phyloP scores from a whole-genome alignment of 2,329 filamentous ascomycete species.

The Biscogniauxia sp. region DNA sequence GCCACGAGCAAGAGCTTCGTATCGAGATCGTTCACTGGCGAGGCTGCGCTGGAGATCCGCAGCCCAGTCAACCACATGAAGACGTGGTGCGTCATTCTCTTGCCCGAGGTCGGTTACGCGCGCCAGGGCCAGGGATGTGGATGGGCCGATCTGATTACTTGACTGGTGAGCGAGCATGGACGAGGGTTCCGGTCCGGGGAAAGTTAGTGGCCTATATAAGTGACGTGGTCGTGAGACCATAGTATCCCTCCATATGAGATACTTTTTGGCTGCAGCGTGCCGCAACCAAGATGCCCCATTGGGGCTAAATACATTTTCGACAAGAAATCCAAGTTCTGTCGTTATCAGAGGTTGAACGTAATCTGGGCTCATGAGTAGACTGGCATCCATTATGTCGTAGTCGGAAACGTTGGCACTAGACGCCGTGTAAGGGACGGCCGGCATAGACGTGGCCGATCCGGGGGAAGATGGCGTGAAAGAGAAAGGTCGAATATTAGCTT shows the following conservation, averaged over 20 bases:
- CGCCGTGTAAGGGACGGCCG: slow-evolving; percentile 64
- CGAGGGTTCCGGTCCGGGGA: slow-evolving; percentile 11
- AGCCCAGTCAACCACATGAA: slow-evolving; percentile 81
- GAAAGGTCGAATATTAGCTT: slow-evolving; percentile 62
- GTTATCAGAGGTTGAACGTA: slow-evolving; percentile 77
- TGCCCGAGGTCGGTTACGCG: slow-evolving; percentile 48
- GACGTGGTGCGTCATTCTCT: slow-evolving; percentile 37
- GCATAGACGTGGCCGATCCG: slow-evolving; percentile 22
- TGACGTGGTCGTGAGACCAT: slow-evolving; percentile 25
- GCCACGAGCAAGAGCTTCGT: slow-evolving; percentile 58
- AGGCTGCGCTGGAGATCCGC: slow-evolving; percentile 75
- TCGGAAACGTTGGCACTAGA: slow-evolving; percentile 73
- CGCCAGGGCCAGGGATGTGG: slow-evolving; percentile 56
- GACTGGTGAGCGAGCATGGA: slow-evolving; percentile 9
- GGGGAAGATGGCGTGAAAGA: slow-evolving; percentile 51
- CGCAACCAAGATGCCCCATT: slow-evolving; percentile 79
- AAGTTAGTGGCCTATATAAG: slow-evolving; percentile 37
- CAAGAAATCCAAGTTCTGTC: slow-evolving; percentile 69
- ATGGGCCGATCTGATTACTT: slow-evolving; percentile 26
- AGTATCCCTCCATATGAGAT: slow-evolving; percentile 64
- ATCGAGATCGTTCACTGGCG: slow-evolving; percentile 68
- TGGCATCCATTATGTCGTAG: slow-evolving; percentile 85
- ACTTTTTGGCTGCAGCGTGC: slow-evolving; percentile 79
- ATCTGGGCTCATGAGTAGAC: slow-evolving; percentile 86
- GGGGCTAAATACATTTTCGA: slow-evolving; percentile 73